phyloP scores from a whole-genome alignment of 306 rosid species.

The Vigna angularis region DNA sequence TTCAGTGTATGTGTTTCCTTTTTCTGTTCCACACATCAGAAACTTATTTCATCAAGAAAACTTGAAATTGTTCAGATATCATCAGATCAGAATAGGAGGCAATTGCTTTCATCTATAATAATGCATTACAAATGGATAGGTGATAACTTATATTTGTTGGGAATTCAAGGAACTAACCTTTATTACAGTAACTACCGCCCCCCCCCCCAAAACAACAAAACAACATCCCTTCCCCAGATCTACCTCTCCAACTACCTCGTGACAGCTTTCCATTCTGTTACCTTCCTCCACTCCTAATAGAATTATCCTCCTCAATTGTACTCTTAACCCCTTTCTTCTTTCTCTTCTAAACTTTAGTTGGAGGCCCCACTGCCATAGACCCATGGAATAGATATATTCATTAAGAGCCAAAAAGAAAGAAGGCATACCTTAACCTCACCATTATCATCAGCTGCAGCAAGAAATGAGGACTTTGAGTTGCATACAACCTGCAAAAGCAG shows the following conservation, averaged over 20 bases:
- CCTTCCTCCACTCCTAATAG: background rate
- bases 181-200: too few species aligned
- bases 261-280: background rate
- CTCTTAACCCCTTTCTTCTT: background rate
- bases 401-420: constrained; percentile 21
- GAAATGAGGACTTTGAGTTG: constrained; percentile 77
- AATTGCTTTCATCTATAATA: too few species aligned
- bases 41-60: too few species aligned
- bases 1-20: too few species aligned
- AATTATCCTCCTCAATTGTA: background rate
- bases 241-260: background rate
- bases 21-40: too few species aligned
- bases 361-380: background rate
- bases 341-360: background rate
- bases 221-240: background rate
- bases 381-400: constrained; percentile 19
- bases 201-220: too few species aligned
- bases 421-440: constrained; percentile 89
- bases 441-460: constrained; percentile 94
- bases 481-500: constrained; percentile 71
- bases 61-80: too few species aligned
- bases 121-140: too few species aligned
- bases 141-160: too few species aligned
- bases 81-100: too few species aligned
- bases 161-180: too few species aligned